Evolutionary conservation across 495 filamentous ascomycete species (phyloP), one percentile per base, ranked within the genome.

Genomic region (Aspergillus coremiiformis): DNA sequence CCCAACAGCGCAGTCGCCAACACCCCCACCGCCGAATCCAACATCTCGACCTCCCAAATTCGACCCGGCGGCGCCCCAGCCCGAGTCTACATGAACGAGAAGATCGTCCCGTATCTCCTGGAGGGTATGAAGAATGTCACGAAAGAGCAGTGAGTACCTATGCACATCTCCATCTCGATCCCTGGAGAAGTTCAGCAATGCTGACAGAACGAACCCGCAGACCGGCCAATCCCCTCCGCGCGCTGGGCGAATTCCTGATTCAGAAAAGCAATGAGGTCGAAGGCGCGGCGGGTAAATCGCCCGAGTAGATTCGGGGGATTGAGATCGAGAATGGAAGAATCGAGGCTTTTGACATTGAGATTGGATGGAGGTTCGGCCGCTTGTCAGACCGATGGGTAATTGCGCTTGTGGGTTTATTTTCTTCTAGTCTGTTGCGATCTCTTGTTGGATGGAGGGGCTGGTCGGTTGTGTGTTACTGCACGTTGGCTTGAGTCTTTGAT

Each of bases 51-150:
- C 58, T 74, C 72, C 49, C 68, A 67, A 19, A 52, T 68, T 5
- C 69, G 71, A 5, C 69, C 75, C 67, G 89, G 95, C 59, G 93
- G 93, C 35, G 89, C 88, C 1, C 89, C 91, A 4, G 86, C 89
- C 3, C 79, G 93, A 27, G 82, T 87, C 53, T 98, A 95, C 69
- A 71, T 98, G 66, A 97, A 97, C 59, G 76, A 83, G 63, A 90
- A 90, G 62, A 81, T 98, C 49, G 92, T 90, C 14, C 85, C 84
- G 7, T 80, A 84, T 47, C 63, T 98, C 55, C 66, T 98, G 29
- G 91, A 96, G 59, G 93, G 88, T 6, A 91, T 98, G 90, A 97
- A 96, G 77, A 71, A 78, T 57, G 57, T 98, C 30, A 88, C 87
- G 3, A 82, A 80, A 54, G 84, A 91, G 44, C 87, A 90, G 90